Percentiles rank a stretch among this genome's conserved stretches.
Conservation (phyloP, 2,329 filamentous ascomycete genomes). For the Stemphylium vesicarium region DNA sequence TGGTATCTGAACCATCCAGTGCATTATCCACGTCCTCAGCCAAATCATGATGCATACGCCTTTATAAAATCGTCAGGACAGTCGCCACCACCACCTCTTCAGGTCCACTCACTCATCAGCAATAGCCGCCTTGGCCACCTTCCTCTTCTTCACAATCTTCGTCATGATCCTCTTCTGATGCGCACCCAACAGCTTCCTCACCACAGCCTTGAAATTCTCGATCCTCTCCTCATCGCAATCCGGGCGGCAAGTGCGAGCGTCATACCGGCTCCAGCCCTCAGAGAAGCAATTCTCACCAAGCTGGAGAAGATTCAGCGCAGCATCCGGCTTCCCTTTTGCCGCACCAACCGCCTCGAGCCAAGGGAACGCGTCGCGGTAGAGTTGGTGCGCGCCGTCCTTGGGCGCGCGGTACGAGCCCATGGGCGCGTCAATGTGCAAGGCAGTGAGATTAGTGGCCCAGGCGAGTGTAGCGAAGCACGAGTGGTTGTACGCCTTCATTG, state of each 20-base stretch:
- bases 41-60: too few relatives aligned
- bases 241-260: too few relatives aligned
- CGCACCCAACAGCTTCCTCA: constrained; percentile 26
- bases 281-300: constrained; percentile 3
- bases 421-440: constrained; percentile 30
- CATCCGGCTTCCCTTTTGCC: constrained; percentile 36
- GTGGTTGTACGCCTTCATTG: constrained; percentile 43
- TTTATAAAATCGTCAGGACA: too few relatives aligned
- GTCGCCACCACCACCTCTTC: background rate
- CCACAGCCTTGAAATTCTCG: constrained; percentile 20
- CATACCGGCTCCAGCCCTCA: too few relatives aligned
- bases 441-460: constrained; percentile 37
- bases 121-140: background rate
- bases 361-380: constrained; percentile 47
- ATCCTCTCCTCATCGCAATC: background rate
- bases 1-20: too few relatives aligned
- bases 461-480: constrained; percentile 40
- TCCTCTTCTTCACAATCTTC: background rate
- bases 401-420: constrained; percentile 6
- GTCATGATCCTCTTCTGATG: constrained; percentile 28
- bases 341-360: constrained; percentile 45
- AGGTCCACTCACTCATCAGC: background rate
- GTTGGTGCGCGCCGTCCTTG: constrained; percentile 28
- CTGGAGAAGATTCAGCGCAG: constrained; percentile 35
- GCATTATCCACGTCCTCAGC: too few relatives aligned